Percentiles rank a stretch among this genome's conserved stretches.
Conservation (phyloP, 768 basidiomycete species). For the Russula brevipes region DNA sequence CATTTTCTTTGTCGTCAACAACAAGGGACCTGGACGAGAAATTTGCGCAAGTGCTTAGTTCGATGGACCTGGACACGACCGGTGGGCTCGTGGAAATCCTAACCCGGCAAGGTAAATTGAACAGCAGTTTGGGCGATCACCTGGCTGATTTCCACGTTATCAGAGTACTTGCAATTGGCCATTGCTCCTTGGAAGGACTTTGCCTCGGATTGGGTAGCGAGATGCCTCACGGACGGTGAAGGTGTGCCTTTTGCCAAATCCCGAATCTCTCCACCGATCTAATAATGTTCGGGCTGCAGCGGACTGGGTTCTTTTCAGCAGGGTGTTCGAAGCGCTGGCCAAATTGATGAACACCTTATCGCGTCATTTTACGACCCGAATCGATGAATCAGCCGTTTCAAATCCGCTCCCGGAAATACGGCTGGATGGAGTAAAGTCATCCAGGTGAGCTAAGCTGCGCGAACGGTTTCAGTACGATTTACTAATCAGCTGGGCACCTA, state of each 20-base stretch:
- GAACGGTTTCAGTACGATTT: neutral
- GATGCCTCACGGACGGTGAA: constrained; percentile 35
- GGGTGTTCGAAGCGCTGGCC: constrained; percentile 40
- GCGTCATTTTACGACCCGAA: constrained; percentile 30
- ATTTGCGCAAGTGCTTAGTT: constrained; percentile 40
- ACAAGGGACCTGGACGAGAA: constrained; percentile 56
- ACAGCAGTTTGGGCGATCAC: neutral
- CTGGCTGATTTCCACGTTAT: neutral
- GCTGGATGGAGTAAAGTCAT: constrained; percentile 13
- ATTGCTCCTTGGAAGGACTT: constrained; percentile 17
- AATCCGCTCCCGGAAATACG: constrained; percentile 19
- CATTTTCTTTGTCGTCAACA: constrained; percentile 47
- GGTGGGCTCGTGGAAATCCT: constrained; percentile 50
- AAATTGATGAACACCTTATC: constrained; percentile 39
- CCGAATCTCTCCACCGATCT: neutral
- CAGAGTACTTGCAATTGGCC: constrained; percentile 15
- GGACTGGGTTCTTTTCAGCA: constrained; percentile 51
- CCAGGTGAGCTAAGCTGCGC: constrained; percentile 18
- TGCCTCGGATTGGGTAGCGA: constrained; percentile 19
- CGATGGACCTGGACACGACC: constrained; percentile 47
- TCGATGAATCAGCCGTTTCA: constrained; percentile 28
- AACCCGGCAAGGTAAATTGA: constrained; percentile 41
- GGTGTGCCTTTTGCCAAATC: constrained; percentile 37
- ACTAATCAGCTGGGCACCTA: neutral
- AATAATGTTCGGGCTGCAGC: constrained; percentile 34